These are phyloP conservation scores for Scortechinia acanthostroma DNA, from an alignment of 2,329 filamentous ascomycete species.

Conservation along the genomic window DNA sequence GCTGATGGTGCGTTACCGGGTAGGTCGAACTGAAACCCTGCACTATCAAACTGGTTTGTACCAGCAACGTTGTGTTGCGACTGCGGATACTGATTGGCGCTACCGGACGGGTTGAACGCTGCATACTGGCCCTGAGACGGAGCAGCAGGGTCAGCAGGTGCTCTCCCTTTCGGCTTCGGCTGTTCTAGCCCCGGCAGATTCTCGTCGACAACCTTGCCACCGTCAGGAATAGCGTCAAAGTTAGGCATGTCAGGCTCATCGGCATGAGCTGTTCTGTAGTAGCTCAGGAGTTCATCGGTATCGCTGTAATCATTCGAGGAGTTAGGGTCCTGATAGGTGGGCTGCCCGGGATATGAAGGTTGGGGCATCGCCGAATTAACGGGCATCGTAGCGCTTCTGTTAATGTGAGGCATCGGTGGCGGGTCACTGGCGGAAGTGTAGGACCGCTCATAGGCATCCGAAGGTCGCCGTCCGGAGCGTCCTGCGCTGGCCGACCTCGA, in stretches of 20 bases:
- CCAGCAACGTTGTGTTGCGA: neutral
- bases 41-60: neutral
- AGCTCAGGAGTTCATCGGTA: neutral
- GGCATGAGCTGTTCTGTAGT: neutral
- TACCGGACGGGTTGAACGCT: neutral
- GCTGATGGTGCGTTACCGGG: neutral
- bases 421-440: neutral
- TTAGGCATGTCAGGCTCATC: slow-evolving; percentile 21
- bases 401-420: neutral
- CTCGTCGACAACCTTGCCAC: slow-evolving; percentile 31
- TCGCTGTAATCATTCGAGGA: neutral
- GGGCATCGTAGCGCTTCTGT: neutral
- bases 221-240: slow-evolving; percentile 27
- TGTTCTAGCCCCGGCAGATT: slow-evolving; percentile 23
- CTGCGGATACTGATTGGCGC: neutral
- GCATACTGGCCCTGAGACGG: neutral
- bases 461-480: neutral
- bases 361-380: neutral
- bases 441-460: neutral
- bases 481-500: neutral
- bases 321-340: no score
- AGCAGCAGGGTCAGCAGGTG: neutral
- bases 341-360: no score
- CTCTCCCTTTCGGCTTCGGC: neutral
- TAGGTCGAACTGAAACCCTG: neutral